Evolutionary conservation across 129 eudicot species (phyloP).

Genomic region (Arctium minus): DNA sequence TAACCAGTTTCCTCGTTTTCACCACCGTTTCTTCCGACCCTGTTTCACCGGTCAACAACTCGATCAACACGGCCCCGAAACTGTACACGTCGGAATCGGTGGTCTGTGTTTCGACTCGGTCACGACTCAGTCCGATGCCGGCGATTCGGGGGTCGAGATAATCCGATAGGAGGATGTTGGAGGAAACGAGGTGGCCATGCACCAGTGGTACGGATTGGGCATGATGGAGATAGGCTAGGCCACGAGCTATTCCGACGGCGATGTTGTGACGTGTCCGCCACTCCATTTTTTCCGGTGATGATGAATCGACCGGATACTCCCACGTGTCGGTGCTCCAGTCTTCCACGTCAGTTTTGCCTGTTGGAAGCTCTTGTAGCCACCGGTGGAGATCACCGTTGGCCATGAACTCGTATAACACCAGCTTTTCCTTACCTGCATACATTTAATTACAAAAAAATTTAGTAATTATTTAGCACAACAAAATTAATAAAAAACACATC

Average conservation of each 20-base stretch:
- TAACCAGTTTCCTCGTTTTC: constrained; percentile 48
- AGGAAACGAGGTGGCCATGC: constrained; percentile 77
- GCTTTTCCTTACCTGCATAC: constrained; percentile 71
- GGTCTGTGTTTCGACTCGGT: constrained; percentile 40
- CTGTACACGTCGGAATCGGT: constrained; percentile 65
- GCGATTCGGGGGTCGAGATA: constrained; percentile 77
- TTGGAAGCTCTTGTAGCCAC: constrained; percentile 91
- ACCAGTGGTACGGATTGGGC: constrained; percentile 76
- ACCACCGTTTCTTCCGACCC: constrained; percentile 39
- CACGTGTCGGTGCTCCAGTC: constrained; percentile 98
- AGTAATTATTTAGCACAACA: not conserved
- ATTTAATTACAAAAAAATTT: not conserved
- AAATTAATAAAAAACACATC: not conserved
- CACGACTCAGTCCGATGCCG: constrained; percentile 50
- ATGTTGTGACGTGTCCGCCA: constrained; percentile 95
- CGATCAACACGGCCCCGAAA: constrained; percentile 64
- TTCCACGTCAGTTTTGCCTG: constrained; percentile 70
- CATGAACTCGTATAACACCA: constrained; percentile 78
- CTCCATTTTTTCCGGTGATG: constrained; percentile 56
- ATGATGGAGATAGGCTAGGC: constrained; percentile 95
- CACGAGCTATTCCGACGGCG: constrained; percentile 94
- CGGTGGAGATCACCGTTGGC: constrained; percentile 93
- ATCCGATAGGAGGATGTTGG: constrained; percentile 70
- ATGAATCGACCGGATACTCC: constrained; percentile 43
- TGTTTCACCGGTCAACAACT: constrained; percentile 58